A percentile compares a stretch with the other conserved stretches of the same genome.
These are phyloP conservation scores for Pleurotus pulmonarius DNA, from an alignment of 768 basidiomycete species.

Conservation along the genomic window DNA sequence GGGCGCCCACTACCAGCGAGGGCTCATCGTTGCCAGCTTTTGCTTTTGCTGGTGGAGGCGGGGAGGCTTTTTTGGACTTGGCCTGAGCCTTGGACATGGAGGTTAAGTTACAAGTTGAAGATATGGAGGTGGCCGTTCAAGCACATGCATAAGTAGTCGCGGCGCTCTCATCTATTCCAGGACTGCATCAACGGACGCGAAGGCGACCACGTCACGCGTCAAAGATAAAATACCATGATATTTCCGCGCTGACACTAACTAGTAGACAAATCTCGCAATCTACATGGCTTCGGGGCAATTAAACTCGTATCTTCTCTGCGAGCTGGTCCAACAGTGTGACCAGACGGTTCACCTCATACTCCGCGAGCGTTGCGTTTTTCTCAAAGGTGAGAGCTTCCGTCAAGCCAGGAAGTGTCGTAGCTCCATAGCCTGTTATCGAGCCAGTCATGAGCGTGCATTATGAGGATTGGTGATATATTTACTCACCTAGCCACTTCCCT, in stretches of 20 bases:
- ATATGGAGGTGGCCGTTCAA: neutral
- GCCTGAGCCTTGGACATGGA: neutral
- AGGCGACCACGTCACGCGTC: constrained; percentile 2
- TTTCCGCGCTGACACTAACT: neutral
- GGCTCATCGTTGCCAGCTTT: too few relatives aligned
- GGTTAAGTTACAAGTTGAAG: neutral
- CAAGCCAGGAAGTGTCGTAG: constrained; percentile 79
- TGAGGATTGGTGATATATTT: too few relatives aligned
- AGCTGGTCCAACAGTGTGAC: constrained; percentile 50
- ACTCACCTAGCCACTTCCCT: constrained; percentile 76
- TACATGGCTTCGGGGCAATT: constrained; percentile 7
- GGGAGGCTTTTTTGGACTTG: neutral
- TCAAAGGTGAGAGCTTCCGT: constrained; percentile 76
- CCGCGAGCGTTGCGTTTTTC: constrained; percentile 54
- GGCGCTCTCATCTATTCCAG: neutral
- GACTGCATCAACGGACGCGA: neutral
- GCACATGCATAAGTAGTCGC: neutral
- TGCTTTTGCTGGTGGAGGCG: too few relatives aligned
- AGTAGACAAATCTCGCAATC: neutral
- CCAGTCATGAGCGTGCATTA: too few relatives aligned
- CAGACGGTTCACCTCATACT: constrained; percentile 58
- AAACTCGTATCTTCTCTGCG: constrained; percentile 29
- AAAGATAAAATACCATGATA: constrained; percentile 2
- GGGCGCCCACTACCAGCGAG: neutral
- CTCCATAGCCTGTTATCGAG: constrained; percentile 60